phyloP scores from a whole-genome alignment of 805 yeast species.

The Wickerhamomyces subpelliculosus region DNA sequence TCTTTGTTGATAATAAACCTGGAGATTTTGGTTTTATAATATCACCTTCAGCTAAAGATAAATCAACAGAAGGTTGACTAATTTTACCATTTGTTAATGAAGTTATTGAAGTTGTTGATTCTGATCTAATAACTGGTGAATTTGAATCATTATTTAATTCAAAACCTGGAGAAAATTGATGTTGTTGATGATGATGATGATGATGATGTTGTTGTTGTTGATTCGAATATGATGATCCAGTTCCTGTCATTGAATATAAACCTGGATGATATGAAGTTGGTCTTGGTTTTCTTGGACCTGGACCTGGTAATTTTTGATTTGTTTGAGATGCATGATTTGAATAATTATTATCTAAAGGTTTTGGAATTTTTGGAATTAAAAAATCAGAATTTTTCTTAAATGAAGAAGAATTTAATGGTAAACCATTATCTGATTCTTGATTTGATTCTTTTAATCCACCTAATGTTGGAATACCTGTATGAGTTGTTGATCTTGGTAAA shows the following conservation, averaged over 20 bases:
- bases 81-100: conserved; percentile 25
- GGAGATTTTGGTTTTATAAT: conserved; percentile 27
- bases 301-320: conserved; percentile 27
- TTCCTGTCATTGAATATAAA: conserved; percentile 22
- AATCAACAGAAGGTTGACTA: conserved; percentile 28
- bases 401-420: conserved; percentile 13
- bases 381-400: conserved; percentile 4
- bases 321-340: conserved; percentile 14
- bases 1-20: conserved; percentile 6
- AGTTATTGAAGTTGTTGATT: conserved; percentile 34
- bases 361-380: conserved; percentile 19
- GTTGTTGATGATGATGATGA: no score
- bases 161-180: conserved; percentile 12
- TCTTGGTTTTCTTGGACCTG: conserved; percentile 59
- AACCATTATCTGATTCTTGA: conserved; percentile 17
- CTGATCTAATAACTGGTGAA: conserved; percentile 26
- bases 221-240: no score
- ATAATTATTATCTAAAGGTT: conserved; percentile 10
- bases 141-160: conserved; percentile 9
- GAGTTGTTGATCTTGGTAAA: conserved; percentile 30
- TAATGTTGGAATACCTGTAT: conserved; percentile 21
- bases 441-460: conserved; percentile 11
- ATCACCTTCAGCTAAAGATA: conserved; percentile 29
- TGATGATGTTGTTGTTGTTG: no score
- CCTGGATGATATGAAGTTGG: conserved; percentile 84